phyloP scores from a whole-genome alignment of 2,329 filamentous ascomycete species.

The Lachnellula arida region DNA sequence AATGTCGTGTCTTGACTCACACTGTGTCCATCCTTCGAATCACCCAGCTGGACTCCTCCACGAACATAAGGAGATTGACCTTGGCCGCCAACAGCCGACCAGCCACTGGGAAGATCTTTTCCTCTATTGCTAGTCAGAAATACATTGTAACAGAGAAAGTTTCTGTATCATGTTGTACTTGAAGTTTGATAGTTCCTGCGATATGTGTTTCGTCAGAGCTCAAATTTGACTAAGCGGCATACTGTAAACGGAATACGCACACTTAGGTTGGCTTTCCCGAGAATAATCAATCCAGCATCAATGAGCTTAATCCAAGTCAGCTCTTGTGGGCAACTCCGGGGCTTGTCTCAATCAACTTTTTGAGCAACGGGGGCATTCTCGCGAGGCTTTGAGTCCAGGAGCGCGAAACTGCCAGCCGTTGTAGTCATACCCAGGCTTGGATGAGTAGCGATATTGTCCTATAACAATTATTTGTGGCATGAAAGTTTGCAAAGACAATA shows the following conservation, averaged over 20 bases:
- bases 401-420: conserved; percentile 62
- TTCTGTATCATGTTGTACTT: too few species aligned
- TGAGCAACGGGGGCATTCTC: conserved; percentile 5
- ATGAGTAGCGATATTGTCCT: conserved; percentile 48
- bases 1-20: too few species aligned
- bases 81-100: conserved; percentile 14
- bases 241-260: conserved; percentile 11
- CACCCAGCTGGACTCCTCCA: conserved; percentile 5
- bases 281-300: conserved; percentile 11
- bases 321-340: neutral
- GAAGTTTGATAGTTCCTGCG: conserved; percentile 4
- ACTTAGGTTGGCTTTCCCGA: too few species aligned
- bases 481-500: neutral
- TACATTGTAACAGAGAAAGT: neutral
- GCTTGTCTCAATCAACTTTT: neutral
- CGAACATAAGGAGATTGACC: conserved; percentile 13
- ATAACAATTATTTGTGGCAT: neutral
- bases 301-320: conserved; percentile 5
- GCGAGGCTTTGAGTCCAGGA: conserved; percentile 49
- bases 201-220: neutral
- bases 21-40: conserved; percentile 1
- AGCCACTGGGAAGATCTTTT: neutral
- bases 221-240: neutral
- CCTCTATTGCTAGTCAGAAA: too few species aligned
- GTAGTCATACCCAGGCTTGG: conserved; percentile 65